Evolutionary conservation across 2,329 filamentous ascomycete genomes (phyloP).

Genomic region (Fusarium sambucinum): DNA sequence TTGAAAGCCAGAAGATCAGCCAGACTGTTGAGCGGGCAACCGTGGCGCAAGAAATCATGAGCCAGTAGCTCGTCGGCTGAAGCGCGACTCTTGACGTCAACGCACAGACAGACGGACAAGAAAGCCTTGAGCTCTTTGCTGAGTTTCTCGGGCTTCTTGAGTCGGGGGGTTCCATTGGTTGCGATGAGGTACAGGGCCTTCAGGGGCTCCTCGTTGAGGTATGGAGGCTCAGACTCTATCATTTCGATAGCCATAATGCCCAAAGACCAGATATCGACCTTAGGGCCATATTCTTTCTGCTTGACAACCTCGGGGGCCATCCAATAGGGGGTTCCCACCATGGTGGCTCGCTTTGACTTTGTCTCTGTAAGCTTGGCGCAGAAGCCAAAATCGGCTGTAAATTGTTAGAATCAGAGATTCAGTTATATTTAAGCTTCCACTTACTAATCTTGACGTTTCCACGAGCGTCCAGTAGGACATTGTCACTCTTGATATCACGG

Average conservation of each 20-base stretch:
- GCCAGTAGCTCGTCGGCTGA: constrained; percentile 89
- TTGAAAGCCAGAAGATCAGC: constrained; percentile 91
- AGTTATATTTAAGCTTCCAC: constrained; percentile 53
- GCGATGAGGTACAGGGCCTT: constrained; percentile 98
- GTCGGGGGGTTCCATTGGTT: constrained; percentile 93
- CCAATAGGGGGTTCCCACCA: constrained; percentile 99
- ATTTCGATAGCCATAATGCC: constrained; percentile 99
- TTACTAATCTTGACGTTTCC: constrained; percentile 98
- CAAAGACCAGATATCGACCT: constrained; percentile 98
- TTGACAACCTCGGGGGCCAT: constrained; percentile 99
- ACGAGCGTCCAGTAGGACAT: constrained; percentile 91
- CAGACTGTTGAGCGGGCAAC: constrained; percentile 84
- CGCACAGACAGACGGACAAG: constrained; percentile 94
- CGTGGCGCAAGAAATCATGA: constrained; percentile 94
- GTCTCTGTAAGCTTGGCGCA: constrained; percentile 98
- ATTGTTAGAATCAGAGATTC: constrained; percentile 29
- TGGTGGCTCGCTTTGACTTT: constrained; percentile 96
- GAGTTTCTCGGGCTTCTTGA: constrained; percentile 98
- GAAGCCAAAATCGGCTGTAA: constrained; percentile 96
- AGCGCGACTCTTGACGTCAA: constrained; percentile 94
- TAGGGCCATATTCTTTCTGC: constrained; percentile 98
- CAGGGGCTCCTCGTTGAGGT: constrained; percentile 96
- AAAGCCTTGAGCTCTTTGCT: constrained; percentile 98
- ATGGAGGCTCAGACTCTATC: constrained; percentile 98
- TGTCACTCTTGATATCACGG: constrained; percentile 99